A percentile compares a stretch with the other conserved stretches of the same genome.
phyloP scores from a whole-genome alignment of 2,329 filamentous ascomycete genomes.

The Drechslera avenae region DNA sequence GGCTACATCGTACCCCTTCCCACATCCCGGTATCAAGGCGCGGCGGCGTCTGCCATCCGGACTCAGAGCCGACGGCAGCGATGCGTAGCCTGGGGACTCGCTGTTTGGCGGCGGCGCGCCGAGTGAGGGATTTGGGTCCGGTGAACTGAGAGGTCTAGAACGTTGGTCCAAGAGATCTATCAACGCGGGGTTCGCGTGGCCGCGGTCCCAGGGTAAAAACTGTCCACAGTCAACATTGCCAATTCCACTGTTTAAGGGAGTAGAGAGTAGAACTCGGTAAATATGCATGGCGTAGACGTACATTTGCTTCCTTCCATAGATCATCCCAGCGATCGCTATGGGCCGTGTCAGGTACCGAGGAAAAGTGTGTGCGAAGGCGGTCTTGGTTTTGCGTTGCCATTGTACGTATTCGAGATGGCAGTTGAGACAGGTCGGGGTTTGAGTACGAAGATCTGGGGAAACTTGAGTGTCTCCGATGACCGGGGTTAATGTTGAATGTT shows the following conservation, averaged over 20 bases:
- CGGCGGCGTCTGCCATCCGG: conserved; percentile 50
- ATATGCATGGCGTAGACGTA: too few species aligned
- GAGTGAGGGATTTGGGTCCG: conserved; percentile 24
- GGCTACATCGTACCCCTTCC: conserved; percentile 79
- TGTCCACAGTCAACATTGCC: conserved; percentile 40
- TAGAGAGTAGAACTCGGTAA: background rate
- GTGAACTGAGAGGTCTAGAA: conserved; percentile 14
- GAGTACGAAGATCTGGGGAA: background rate
- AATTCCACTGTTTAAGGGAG: conserved; percentile 36
- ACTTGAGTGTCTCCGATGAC: too few species aligned
- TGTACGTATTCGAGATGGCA: background rate
- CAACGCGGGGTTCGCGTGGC: conserved; percentile 63
- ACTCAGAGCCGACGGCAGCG: conserved; percentile 20
- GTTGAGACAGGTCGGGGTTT: background rate
- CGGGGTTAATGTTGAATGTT: background rate
- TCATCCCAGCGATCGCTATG: conserved; percentile 38
- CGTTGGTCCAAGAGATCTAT: conserved; percentile 55
- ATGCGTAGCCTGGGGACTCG: conserved; percentile 5
- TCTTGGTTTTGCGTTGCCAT: conserved; percentile 42
- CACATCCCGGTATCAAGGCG: conserved; percentile 81
- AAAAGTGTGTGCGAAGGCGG: conserved; percentile 51
- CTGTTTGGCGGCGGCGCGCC: conserved; percentile 19
- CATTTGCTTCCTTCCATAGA: conserved; percentile 11
- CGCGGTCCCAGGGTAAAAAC: conserved; percentile 64
- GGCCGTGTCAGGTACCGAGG: conserved; percentile 46